A percentile compares a stretch with the other conserved stretches of the same genome.
phyloP scores from a whole-genome alignment of 257 asterid genomes.

The Ballota nigra region DNA sequence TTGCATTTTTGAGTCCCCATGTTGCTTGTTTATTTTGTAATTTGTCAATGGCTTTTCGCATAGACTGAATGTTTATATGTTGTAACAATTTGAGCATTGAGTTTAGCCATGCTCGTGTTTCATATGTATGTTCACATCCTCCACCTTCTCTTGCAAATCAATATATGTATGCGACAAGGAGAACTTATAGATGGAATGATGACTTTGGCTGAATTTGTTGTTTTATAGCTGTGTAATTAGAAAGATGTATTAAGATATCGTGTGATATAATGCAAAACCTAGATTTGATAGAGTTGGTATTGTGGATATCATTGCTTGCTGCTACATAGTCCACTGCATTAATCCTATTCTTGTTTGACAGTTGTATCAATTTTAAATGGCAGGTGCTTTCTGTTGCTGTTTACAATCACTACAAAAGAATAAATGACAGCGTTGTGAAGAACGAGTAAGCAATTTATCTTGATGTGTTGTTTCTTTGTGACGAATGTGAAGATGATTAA shows the following conservation, averaged over 20 bases:
- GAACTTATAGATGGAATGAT: background rate
- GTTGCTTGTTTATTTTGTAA: background rate
- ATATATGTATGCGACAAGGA: background rate
- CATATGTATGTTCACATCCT: background rate
- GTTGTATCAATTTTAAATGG: conserved; percentile 18
- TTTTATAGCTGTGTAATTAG: background rate
- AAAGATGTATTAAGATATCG: background rate
- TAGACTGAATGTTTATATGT: background rate
- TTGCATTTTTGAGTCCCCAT: background rate
- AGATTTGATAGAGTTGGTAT: conserved; percentile 14
- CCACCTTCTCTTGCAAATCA: background rate
- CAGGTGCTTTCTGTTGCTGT: conserved; percentile 97
- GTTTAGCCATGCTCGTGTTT: background rate
- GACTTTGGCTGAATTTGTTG: background rate
- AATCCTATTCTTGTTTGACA: conserved; percentile 1
- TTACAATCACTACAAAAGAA: conserved; percentile 90
- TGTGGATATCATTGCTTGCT: background rate
- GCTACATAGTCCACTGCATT: background rate
- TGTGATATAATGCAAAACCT: background rate
- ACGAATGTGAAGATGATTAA: background rate
- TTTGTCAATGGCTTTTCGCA: background rate
- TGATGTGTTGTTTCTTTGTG: conserved; percentile 2
- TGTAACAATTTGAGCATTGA: background rate
- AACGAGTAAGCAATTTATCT: conserved; percentile 51
- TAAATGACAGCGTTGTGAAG: conserved; percentile 46